Conservation (phyloP, 2,329 filamentous ascomycete species). For the Sclerotinia nivalis region DNA sequence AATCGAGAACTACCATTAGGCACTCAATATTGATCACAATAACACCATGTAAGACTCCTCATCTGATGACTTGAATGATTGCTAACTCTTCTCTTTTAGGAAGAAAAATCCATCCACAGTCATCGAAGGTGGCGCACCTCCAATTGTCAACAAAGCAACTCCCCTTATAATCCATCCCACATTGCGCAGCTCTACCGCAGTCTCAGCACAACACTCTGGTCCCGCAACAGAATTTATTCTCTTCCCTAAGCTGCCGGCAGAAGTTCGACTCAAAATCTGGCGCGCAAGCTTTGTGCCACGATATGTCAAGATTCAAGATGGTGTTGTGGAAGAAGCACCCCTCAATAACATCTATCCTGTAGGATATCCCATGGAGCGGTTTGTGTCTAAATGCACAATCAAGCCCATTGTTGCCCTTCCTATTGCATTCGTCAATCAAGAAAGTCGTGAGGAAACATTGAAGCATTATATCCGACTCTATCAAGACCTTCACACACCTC, state of each 20-base stretch:
- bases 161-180: too few species aligned
- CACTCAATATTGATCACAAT: accelerated
- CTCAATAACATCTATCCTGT: neutral
- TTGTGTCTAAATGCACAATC: neutral
- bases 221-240: neutral
- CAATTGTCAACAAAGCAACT: neutral
- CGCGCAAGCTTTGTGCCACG: neutral
- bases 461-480: neutral
- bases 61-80: neutral
- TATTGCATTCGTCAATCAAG: neutral
- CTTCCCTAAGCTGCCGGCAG: neutral
- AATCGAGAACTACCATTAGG: neutral
- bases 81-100: neutral
- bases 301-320: neutral
- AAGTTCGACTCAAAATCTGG: neutral
- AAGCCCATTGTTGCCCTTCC: neutral
- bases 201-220: neutral
- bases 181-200: too few species aligned
- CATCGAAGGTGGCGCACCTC: neutral
- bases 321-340: neutral
- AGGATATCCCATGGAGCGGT: neutral
- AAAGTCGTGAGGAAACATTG: neutral
- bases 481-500: neutral
- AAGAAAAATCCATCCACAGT: accelerated
- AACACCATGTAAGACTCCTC: neutral